A percentile compares a stretch with the other conserved stretches of the same genome.
These are phyloP conservation scores for Nemania abortiva DNA, from an alignment of 2,329 filamentous ascomycete genomes.

Conservation along the genomic window DNA sequence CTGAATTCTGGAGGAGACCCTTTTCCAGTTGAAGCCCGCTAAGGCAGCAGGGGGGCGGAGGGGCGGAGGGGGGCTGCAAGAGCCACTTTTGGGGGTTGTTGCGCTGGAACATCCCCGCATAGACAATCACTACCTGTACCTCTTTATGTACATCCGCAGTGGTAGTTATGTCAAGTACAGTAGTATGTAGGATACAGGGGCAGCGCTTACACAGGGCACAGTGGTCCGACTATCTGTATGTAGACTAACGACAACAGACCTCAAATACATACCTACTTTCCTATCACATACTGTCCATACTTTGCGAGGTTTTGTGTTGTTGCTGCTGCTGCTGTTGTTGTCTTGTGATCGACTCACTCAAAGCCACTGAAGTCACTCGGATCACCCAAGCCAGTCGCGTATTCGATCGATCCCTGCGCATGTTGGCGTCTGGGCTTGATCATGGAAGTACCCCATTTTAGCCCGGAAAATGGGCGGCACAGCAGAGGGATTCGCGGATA, in stretches of 20 bases:
- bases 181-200: conserved; percentile 20
- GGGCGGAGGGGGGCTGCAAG: not conserved
- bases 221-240: conserved; percentile 14
- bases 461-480: conserved; percentile 28
- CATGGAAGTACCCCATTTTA: conserved; percentile 23
- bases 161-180: not conserved
- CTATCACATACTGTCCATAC: not conserved
- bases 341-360: conserved; percentile 25
- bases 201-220: conserved; percentile 32
- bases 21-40: not conserved
- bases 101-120: conserved; percentile 35
- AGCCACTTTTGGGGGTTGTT: conserved; percentile 21
- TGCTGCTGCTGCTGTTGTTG: not conserved
- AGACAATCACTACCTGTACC: not conserved
- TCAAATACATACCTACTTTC: not conserved
- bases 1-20: too few relatives aligned
- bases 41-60: not conserved
- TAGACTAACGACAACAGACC: too few relatives aligned
- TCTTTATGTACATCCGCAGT: not conserved
- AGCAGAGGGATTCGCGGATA: conserved; percentile 35
- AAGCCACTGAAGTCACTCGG: conserved; percentile 25
- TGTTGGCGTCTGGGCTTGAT: conserved; percentile 13
- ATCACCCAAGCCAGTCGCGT: not conserved
- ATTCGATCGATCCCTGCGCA: conserved; percentile 11
- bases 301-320: not conserved